Evolutionary conservation across 768 basidiomycete species (phyloP).

Genomic region (Rhodotorula babjevae): DNA sequence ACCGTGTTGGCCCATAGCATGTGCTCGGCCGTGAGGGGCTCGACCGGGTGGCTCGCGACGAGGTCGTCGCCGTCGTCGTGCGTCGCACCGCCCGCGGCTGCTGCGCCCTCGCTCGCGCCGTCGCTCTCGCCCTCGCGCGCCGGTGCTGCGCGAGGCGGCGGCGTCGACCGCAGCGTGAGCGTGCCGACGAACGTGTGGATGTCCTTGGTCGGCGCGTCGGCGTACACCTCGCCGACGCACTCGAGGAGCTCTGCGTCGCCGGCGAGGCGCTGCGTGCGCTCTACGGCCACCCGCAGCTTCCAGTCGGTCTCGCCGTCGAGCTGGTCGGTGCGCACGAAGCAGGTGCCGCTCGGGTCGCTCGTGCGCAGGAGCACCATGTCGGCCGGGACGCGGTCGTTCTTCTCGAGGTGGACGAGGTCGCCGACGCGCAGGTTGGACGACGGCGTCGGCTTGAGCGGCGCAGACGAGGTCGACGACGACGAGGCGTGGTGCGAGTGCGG

Average conservation of each 20-base stretch:
- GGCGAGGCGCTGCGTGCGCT: constrained; percentile 69
- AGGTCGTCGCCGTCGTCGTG: constrained; percentile 44
- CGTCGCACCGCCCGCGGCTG: constrained; percentile 46
- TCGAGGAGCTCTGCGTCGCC: constrained; percentile 55
- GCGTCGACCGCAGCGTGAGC: constrained; percentile 55
- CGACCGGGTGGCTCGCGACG: constrained; percentile 53
- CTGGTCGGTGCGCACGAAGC: constrained; percentile 96
- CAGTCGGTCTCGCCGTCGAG: constrained; percentile 98
- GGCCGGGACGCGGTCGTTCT: constrained; percentile 94
- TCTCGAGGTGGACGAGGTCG: constrained; percentile 83
- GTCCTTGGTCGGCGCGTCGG: constrained; percentile 92
- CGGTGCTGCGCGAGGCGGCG: constrained; percentile 12
- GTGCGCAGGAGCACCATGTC: constrained; percentile 86
- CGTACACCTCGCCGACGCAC: constrained; percentile 85
- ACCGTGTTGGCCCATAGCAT: constrained; percentile 97
- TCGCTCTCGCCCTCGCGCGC: neutral
- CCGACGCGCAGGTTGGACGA: constrained; percentile 85
- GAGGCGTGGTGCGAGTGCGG: constrained; percentile 35
- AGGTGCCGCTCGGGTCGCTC: constrained; percentile 81
- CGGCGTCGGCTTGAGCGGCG: constrained; percentile 50
- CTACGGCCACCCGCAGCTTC: constrained; percentile 88
- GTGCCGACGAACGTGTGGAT: constrained; percentile 94
- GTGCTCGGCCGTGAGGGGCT: constrained; percentile 90
- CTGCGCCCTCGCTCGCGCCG: constrained; percentile 17
- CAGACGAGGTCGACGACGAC: neutral